phyloP scores from a whole-genome alignment of 2,329 filamentous ascomycete species.

The Calonectria pauciramosa region DNA sequence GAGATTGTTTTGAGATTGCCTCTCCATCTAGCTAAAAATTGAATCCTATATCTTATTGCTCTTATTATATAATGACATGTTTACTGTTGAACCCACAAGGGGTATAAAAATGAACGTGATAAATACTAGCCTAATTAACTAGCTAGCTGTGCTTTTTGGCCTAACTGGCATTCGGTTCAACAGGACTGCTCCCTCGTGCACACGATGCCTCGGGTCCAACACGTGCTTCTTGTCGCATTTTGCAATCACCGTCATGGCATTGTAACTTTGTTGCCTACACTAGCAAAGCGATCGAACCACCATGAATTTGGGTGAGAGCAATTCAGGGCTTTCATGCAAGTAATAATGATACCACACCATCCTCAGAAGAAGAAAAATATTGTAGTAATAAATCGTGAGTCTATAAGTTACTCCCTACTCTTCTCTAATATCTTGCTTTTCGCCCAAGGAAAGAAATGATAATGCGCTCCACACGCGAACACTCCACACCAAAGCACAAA shows the following conservation, averaged over 20 bases:
- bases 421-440: slow-evolving; percentile 9
- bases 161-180: too few species aligned
- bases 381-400: background rate
- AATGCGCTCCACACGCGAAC: slow-evolving; percentile 75
- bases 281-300: background rate
- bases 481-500: slow-evolving; percentile 77
- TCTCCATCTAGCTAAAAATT: too few species aligned
- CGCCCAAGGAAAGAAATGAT: slow-evolving; percentile 70
- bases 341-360: background rate
- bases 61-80: too few species aligned
- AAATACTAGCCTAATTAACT: too few species aligned
- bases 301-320: background rate
- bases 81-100: too few species aligned
- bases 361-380: background rate
- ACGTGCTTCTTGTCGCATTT: background rate
- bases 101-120: too few species aligned
- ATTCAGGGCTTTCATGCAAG: background rate
- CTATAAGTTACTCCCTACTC: background rate
- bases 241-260: background rate
- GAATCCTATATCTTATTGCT: too few species aligned
- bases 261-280: background rate
- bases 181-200: too few species aligned
- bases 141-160: too few species aligned
- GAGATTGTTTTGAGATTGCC: too few species aligned
- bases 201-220: too few species aligned